These are phyloP conservation scores for Trifolium subterraneum DNA, from an alignment of 306 rosid genomes.

Conservation along the genomic window DNA sequence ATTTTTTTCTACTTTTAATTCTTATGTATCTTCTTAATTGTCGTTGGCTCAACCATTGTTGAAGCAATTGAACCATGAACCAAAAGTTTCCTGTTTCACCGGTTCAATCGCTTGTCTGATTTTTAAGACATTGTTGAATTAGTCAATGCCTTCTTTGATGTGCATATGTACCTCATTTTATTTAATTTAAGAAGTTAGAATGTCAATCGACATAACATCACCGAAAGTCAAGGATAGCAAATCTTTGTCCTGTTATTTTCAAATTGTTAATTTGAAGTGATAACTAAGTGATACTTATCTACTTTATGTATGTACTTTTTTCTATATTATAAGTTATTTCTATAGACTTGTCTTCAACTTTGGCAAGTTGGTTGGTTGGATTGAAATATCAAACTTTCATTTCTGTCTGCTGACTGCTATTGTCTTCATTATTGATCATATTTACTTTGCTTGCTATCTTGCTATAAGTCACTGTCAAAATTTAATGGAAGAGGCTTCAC, in stretches of 20 bases:
- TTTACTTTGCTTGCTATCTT: slow-evolving; percentile 19
- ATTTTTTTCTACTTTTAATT: too few relatives aligned
- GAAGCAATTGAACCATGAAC: not conserved
- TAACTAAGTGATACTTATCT: slow-evolving; percentile 25
- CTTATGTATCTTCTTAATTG: too few relatives aligned
- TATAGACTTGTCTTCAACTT: slow-evolving; percentile 12
- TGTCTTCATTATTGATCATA: slow-evolving; percentile 20
- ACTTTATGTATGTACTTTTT: not conserved
- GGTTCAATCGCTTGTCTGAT: not conserved
- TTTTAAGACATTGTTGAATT: not conserved
- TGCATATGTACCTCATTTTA: not conserved
- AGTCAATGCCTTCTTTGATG: not conserved
- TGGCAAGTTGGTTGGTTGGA: slow-evolving; percentile 25
- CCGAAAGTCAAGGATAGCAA: not conserved
- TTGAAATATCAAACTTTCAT: not conserved
- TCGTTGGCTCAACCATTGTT: not conserved
- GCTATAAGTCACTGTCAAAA: slow-evolving; percentile 37
- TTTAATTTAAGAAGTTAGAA: slow-evolving; percentile 22
- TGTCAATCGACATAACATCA: slow-evolving; percentile 6
- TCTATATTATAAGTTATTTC: not conserved
- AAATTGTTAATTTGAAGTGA: slow-evolving; percentile 18
- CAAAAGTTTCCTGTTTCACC: not conserved
- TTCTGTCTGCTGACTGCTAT: not conserved
- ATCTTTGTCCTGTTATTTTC: slow-evolving; percentile 20
- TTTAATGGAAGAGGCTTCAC: slow-evolving; percentile 24